These are phyloP conservation scores for Phialophora macrospora DNA, from an alignment of 2,329 filamentous ascomycete genomes.

Conservation along the genomic window DNA sequence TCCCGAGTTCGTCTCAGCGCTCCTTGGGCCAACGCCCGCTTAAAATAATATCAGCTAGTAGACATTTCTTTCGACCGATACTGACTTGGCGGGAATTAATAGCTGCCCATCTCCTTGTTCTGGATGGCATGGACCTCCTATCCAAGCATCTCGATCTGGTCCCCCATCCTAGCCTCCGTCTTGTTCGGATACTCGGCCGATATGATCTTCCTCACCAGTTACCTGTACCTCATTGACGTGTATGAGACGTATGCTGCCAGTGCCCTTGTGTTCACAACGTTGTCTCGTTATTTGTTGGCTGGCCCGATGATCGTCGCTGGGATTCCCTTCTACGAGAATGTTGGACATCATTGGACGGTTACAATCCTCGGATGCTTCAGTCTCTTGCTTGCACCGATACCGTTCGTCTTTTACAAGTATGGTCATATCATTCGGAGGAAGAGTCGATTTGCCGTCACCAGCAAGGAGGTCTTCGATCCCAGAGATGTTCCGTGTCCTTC, in stretches of 20 bases:
- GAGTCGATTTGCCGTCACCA: slow-evolving; percentile 42
- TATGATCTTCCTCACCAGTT: slow-evolving; percentile 57
- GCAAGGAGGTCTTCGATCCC: background rate
- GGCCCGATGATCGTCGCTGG: slow-evolving; percentile 46
- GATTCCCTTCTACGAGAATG: slow-evolving; percentile 47
- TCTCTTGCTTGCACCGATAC: slow-evolving; percentile 50
- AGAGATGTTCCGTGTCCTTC: background rate
- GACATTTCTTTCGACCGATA: too few relatives aligned
- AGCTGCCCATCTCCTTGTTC: slow-evolving; percentile 59
- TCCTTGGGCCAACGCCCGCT: too few relatives aligned
- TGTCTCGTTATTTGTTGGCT: slow-evolving; percentile 49
- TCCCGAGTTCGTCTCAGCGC: background rate
- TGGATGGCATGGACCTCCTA: slow-evolving; percentile 64
- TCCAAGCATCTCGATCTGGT: slow-evolving; percentile 56
- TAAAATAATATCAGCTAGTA: too few relatives aligned
- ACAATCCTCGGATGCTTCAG: slow-evolving; percentile 50
- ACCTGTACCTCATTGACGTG: slow-evolving; percentile 64
- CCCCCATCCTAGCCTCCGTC: slow-evolving; percentile 56
- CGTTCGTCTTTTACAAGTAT: slow-evolving; percentile 52
- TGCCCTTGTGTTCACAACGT: slow-evolving; percentile 53
- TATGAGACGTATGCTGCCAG: slow-evolving; percentile 60
- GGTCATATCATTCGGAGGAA: slow-evolving; percentile 44
- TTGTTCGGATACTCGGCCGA: slow-evolving; percentile 59
- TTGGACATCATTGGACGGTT: slow-evolving; percentile 49
- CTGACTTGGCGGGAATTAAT: background rate